A percentile compares a stretch with the other conserved stretches of the same genome.
Conservation (phyloP, 1,284 basidiomycete genomes). For the Ustilago xerochloae region DNA sequence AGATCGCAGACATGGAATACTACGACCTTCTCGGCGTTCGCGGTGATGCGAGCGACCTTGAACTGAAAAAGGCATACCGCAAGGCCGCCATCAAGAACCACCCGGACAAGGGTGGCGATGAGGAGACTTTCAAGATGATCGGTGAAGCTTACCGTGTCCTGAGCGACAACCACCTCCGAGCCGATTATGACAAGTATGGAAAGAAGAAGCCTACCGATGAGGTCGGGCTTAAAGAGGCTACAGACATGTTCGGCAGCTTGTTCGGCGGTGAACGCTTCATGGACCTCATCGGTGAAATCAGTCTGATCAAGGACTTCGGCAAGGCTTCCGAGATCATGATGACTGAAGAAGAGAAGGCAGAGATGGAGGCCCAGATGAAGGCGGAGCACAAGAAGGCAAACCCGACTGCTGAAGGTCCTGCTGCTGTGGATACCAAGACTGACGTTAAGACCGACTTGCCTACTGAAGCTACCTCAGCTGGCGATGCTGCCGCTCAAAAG, state of each 20-base stretch:
- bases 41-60: constrained; percentile 73
- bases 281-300: constrained; percentile 68
- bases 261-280: constrained; percentile 68
- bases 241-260: constrained; percentile 68
- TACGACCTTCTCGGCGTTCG: constrained; percentile 67
- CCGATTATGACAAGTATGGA: constrained; percentile 94
- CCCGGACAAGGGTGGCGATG: constrained; percentile 68
- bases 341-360: constrained; percentile 89
- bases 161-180: constrained; percentile 78
- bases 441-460: constrained; percentile 30
- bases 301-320: constrained; percentile 67
- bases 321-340: constrained; percentile 70
- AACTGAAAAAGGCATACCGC: constrained; percentile 94
- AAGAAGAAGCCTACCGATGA: constrained; percentile 73
- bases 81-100: constrained; percentile 91
- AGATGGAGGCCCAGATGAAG: constrained; percentile 80
- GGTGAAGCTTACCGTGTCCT: constrained; percentile 74
- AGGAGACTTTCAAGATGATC: constrained; percentile 61
- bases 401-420: constrained; percentile 23
- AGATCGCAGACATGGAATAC: constrained; percentile 68
- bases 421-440: constrained; percentile 33
- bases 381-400: constrained; percentile 54
- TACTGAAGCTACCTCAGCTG: constrained; percentile 31
- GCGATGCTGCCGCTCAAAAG: constrained; percentile 58
- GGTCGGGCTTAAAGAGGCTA: constrained; percentile 67